Evolutionary conservation across 371 early-diverging fungal species (phyloP).

Genomic region (Nematocida sp.): DNA sequence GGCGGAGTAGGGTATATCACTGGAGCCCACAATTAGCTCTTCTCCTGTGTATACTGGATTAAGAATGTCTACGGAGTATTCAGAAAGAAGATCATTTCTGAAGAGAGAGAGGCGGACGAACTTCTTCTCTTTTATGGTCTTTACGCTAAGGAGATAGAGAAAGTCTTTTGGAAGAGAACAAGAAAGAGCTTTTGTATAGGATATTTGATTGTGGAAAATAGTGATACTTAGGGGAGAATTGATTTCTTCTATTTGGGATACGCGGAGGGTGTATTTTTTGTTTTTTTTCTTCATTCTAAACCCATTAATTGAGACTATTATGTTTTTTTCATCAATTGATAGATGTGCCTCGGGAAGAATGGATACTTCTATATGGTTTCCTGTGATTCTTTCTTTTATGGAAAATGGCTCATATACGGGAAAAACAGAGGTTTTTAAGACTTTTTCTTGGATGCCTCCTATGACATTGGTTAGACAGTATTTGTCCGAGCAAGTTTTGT

Average conservation of each 20-base stretch:
- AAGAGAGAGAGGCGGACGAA: slow-evolving; percentile 36
- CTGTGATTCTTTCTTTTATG: slow-evolving; percentile 28
- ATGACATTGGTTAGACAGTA: slow-evolving; percentile 40
- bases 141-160: slow-evolving; percentile 24
- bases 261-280: background rate
- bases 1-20: background rate
- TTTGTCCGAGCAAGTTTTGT: slow-evolving; percentile 5
- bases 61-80: slow-evolving; percentile 14
- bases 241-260: slow-evolving; percentile 4
- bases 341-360: slow-evolving; percentile 25
- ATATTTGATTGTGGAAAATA: slow-evolving; percentile 19
- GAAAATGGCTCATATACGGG: slow-evolving; percentile 15
- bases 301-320: slow-evolving; percentile 24
- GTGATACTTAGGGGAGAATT: background rate
- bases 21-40: background rate
- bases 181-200: background rate
- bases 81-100: background rate
- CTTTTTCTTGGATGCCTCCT: slow-evolving; percentile 9
- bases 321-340: background rate
- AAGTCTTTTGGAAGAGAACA: slow-evolving; percentile 19
- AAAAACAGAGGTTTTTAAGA: background rate
- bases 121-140: background rate
- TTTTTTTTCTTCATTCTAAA: slow-evolving; percentile 12
- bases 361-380: slow-evolving; percentile 23
- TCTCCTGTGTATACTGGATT: slow-evolving; percentile 24